phyloP scores from a whole-genome alignment of 768 basidiomycete genomes.

The Suillus cothurnatus region DNA sequence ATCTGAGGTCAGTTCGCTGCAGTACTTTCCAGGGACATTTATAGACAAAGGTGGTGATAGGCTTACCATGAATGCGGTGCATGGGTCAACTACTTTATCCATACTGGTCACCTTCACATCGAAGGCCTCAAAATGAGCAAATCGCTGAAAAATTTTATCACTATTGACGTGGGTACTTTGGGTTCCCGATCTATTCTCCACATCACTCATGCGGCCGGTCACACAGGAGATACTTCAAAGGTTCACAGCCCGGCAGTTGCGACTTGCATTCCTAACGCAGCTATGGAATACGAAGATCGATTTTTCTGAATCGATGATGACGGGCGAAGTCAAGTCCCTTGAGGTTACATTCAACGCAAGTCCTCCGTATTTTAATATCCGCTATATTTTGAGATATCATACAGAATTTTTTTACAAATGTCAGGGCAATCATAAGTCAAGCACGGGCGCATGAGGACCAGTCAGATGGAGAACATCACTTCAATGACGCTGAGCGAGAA shows the following conservation, averaged over 20 bases:
- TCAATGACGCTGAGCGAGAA: constrained; percentile 66
- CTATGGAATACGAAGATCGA: constrained; percentile 93
- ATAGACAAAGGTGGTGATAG: constrained; percentile 42
- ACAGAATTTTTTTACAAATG: constrained; percentile 92
- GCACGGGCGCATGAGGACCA: constrained; percentile 46
- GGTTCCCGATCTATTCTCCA: constrained; percentile 2
- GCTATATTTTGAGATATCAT: constrained; percentile 10
- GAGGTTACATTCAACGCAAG: constrained; percentile 86
- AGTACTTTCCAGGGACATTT: neutral
- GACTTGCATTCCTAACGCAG: constrained; percentile 89
- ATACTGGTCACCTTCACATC: constrained; percentile 98
- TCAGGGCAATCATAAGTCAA: constrained; percentile 78
- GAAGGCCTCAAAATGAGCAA: constrained; percentile 99
- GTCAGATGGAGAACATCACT: constrained; percentile 66
- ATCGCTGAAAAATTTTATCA: constrained; percentile 98
- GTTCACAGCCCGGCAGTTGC: constrained; percentile 84
- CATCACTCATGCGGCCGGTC: constrained; percentile 10
- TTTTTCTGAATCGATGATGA: constrained; percentile 89
- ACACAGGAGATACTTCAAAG: constrained; percentile 80
- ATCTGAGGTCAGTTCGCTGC: constrained; percentile 66
- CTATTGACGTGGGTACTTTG: constrained; percentile 71
- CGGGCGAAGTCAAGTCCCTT: constrained; percentile 82
- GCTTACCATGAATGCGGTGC: constrained; percentile 89
- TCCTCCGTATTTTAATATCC: constrained; percentile 11
- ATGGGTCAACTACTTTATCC: constrained; percentile 99